Evolutionary conservation across 2,329 filamentous ascomycete genomes (phyloP).

Genomic region (Podosphaera fusca): DNA sequence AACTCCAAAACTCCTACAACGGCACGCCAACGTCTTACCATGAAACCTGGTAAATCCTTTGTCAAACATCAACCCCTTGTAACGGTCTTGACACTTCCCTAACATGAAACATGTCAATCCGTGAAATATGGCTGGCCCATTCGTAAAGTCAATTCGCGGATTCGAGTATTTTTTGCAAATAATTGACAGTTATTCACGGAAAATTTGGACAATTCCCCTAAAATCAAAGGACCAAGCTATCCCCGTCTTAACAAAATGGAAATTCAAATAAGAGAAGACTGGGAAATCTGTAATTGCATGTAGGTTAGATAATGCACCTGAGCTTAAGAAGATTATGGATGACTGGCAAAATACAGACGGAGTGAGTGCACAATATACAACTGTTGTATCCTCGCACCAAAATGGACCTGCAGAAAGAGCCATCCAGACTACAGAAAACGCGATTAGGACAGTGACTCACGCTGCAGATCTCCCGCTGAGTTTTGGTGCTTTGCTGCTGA

Average conservation of each 20-base stretch:
- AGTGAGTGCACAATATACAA: neutral
- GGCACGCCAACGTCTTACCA: too few species aligned
- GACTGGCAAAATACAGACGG: neutral
- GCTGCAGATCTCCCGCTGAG: neutral
- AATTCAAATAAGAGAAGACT: neutral
- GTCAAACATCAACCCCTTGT: too few species aligned
- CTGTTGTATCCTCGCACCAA: neutral
- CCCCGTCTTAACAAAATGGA: neutral
- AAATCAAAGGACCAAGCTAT: neutral
- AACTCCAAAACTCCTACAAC: too few species aligned
- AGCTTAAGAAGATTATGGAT: neutral
- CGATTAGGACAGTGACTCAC: neutral
- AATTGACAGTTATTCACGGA: neutral
- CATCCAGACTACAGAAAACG: neutral
- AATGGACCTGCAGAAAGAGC: neutral
- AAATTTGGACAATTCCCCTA: neutral
- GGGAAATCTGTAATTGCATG: neutral
- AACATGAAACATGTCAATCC: too few species aligned
- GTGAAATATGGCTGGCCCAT: neutral
- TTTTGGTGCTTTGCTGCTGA: conserved; percentile 1
- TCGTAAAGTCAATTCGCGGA: neutral
- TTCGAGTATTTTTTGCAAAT: neutral
- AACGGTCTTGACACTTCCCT: too few species aligned
- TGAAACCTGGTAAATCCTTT: too few species aligned
- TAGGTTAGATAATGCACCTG: conserved; percentile 1